Conservation (phyloP, 257 asterid genomes). For the Scutellaria galericulata region DNA sequence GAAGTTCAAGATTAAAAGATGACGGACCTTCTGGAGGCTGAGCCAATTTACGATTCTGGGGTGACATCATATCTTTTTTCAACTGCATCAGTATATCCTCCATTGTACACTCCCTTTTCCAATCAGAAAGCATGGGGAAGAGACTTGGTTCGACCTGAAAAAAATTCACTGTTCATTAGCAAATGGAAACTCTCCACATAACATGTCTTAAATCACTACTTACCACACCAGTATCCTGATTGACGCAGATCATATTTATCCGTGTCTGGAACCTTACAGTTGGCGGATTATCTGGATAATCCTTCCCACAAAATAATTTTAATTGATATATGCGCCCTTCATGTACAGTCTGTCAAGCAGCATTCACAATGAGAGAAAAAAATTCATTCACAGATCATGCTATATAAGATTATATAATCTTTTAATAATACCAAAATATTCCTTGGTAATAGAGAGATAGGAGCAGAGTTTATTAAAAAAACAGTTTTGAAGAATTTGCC, state of each 20-base stretch:
- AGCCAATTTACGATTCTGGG: constrained; percentile 78
- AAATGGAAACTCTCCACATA: not conserved
- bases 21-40: constrained; percentile 75
- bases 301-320: constrained; percentile 78
- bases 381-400: not conserved
- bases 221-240: constrained; percentile 72
- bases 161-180: not conserved
- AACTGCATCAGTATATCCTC: constrained; percentile 75
- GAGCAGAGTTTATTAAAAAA: not conserved
- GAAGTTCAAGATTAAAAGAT: constrained; percentile 7
- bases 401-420: not conserved
- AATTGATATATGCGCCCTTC: constrained; percentile 86
- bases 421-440: constrained; percentile 21
- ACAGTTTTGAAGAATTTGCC: not conserved
- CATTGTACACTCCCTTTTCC: constrained; percentile 88
- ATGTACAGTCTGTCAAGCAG: constrained; percentile 65
- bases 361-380: constrained; percentile 28
- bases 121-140: constrained; percentile 78
- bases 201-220: constrained; percentile 32
- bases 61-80: constrained; percentile 83
- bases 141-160: constrained; percentile 70
- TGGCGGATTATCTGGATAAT: constrained; percentile 80
- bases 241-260: constrained; percentile 82
- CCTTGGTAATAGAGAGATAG: constrained; percentile 21
- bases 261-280: constrained; percentile 74